Evolutionary conservation across 371 early-diverging fungal genomes (phyloP), one percentile per base, ranked within the genome.

Genomic region (Massospora cicadina): DNA sequence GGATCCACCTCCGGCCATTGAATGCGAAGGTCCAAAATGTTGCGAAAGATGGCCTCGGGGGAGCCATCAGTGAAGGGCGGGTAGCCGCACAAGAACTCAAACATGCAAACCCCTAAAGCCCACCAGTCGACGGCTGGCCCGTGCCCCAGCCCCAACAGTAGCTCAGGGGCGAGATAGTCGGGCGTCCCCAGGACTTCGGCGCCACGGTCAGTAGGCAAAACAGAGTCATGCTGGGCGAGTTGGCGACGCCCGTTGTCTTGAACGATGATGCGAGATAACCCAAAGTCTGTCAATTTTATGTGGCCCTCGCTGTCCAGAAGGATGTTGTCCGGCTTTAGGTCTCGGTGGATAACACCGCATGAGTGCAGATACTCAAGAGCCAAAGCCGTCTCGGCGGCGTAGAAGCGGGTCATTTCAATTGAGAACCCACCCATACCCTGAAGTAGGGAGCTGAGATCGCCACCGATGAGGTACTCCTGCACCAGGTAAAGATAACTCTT

Each of bases 131-230:
- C 90, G 76, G 85, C 83, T 0, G 81, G 76, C 66, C 87, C 90
- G 69, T 93, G 89, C 2, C 87, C 84, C 29, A 87, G 75, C n/a
- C 92, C 92, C n/a, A 89, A 68, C 30, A 98, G 87, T 65, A 87
- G 86, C 71, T 98, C 98, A 0, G 96, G 96, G 1, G 98, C 95
- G 66, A 98, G 76, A 67, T 97, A 98, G 71, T 98, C 99, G 0
- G 98, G 95, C 0, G 98, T 95, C 5, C 99, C 98, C 25, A 89
- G 33, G 17, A 58, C 57, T 21, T 58, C n/a, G 27, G 29, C n/a
- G 12, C 23, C 56, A 17, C 17, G 25, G 13, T 23, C 23, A 27
- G n/a, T 23, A 12, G 54, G 53, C 17, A 69, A 69, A 1, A 69
- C 71, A 27, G 69, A 64, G 29, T 65, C 70, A n/a, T 32, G 55